A percentile compares a stretch with the other conserved stretches of the same genome.
Evolutionary conservation across 2,329 filamentous ascomycete genomes (phyloP).

Genomic region (Stachybotrys chartarum): DNA sequence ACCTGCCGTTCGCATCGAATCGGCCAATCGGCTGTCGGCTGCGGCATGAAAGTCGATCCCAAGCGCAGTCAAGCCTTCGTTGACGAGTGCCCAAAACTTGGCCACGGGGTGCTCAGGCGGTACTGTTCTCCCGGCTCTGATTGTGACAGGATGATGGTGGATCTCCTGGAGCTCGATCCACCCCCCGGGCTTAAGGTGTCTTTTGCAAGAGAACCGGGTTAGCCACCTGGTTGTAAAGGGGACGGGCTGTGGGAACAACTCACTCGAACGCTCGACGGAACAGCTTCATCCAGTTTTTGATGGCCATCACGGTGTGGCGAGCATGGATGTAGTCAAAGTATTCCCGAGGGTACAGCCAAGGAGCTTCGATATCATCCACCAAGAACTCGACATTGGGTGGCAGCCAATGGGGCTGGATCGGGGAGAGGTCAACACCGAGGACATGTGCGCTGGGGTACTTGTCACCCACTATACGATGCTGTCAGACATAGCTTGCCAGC

Average conservation of each 20-base stretch:
- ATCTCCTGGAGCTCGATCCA: conserved; percentile 52
- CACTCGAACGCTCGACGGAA: conserved; percentile 40
- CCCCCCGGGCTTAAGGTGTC: conserved; percentile 44
- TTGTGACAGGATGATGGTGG: conserved; percentile 38
- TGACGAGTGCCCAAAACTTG: conserved; percentile 39
- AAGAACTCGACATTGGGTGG: conserved; percentile 50
- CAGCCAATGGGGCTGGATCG: conserved; percentile 43
- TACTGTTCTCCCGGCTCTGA: conserved; percentile 30
- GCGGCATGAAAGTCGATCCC: conserved; percentile 40
- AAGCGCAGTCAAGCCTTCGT: conserved; percentile 32
- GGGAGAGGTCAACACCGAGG: conserved; percentile 38
- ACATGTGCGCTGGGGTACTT: conserved; percentile 33
- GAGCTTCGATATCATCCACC: conserved; percentile 50
- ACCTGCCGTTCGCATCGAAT: conserved; percentile 41
- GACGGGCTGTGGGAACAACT: conserved; percentile 9
- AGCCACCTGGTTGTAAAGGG: neutral
- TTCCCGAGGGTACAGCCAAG: conserved; percentile 46
- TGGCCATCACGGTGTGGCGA: conserved; percentile 48
- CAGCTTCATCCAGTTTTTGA: conserved; percentile 47
- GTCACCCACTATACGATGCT: conserved; percentile 33
- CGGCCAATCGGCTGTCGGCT: conserved; percentile 31
- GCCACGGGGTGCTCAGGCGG: conserved; percentile 31
- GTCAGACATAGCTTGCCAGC: conserved; percentile 5
- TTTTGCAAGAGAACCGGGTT: conserved; percentile 10
- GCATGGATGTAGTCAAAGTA: conserved; percentile 56